Evolutionary conservation across 2,329 filamentous ascomycete species (phyloP), one percentile per base, ranked within the genome.

Genomic region (Nemania bipapillata): DNA sequence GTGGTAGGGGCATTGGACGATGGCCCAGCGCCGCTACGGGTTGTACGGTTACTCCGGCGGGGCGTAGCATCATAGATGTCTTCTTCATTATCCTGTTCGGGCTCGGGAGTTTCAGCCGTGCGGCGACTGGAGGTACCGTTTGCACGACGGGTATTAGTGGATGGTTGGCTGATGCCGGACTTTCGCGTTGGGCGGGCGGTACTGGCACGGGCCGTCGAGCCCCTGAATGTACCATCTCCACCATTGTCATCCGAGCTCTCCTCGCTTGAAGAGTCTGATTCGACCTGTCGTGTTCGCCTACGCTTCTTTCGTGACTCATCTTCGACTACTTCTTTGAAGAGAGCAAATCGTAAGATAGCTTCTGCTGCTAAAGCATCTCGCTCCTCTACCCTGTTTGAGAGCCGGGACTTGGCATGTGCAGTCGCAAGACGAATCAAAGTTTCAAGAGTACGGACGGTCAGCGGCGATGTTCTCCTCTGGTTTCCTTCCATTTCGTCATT

Each of bases 381-480:
- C 79, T 97, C 92, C 72, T 98, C 94, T 2, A 99, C 93, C 47
- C 93, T 86, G 77, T 89, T 94, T 0, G 94, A 97, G 6, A 99
- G 85, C 32, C 96, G 89, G 6, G 94, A 89, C 81, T 98, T 99
- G 69, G 96, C 96, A 75, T 99, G 96, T 1, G 96, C 96, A 0
- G 95, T 98, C 4, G 96, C 92, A 20, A 99, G 86, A 89, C 96
- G 96, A 78, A 99, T 98, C n/a, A 99, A 86, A 0, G 96, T 99
- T 81, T 99, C 96, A 17, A 99, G 86, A 1, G 95, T 98, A 90
- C 96, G 93, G 6, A 97, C 95, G 9, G 96, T 99, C 85, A 99
- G 92, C 4, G 96, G 96, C 49, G 92, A 95, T 0, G 96, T 99
- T 74, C 94, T 91, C 74, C 96, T 90, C 80, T 97, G 93, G 77